Conservation (phyloP, 73 alveolate species). For the Diophrys sp. region DNA sequence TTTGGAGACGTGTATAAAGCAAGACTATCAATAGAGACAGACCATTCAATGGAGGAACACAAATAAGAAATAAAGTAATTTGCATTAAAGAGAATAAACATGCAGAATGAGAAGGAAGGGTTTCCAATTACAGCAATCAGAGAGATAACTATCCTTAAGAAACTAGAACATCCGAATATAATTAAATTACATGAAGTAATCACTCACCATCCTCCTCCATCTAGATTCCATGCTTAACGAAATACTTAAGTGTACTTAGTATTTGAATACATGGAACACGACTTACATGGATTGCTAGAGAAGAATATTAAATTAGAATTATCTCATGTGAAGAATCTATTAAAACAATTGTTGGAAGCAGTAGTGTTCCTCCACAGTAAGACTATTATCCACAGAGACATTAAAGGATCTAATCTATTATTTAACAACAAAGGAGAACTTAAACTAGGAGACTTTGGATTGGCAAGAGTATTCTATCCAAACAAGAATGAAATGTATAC, state of each 20-base stretch:
- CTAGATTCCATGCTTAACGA: slow-evolving; percentile 71
- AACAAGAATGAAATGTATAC: slow-evolving; percentile 38
- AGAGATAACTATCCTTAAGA: slow-evolving; percentile 90
- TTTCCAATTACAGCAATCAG: slow-evolving; percentile 97
- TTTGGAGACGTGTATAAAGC: slow-evolving; percentile 88
- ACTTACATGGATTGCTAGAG: slow-evolving; percentile 85
- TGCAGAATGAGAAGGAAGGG: slow-evolving; percentile 92
- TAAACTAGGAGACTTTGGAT: slow-evolving; percentile 59
- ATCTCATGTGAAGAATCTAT: slow-evolving; percentile 40
- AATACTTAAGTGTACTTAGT: slow-evolving; percentile 75
- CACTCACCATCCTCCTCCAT: slow-evolving; percentile 31
- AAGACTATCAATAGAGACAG: slow-evolving; percentile 32
- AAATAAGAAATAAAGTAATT: not conserved
- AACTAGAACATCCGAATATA: slow-evolving; percentile 88
- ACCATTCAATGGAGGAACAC: not conserved
- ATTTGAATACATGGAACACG: slow-evolving; percentile 98
- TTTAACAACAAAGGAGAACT: slow-evolving; percentile 30
- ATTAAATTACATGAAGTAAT: slow-evolving; percentile 89
- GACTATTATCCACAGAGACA: slow-evolving; percentile 87
- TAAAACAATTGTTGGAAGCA: slow-evolving; percentile 72
- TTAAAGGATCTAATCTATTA: slow-evolving; percentile 86
- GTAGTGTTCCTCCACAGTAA: slow-evolving; percentile 80
- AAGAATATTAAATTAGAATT: slow-evolving; percentile 44
- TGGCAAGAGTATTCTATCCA: slow-evolving; percentile 46
- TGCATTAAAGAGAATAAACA: slow-evolving; percentile 89